phyloP scores from a whole-genome alignment of 768 basidiomycete species.

The Mycena albidolilacea region DNA sequence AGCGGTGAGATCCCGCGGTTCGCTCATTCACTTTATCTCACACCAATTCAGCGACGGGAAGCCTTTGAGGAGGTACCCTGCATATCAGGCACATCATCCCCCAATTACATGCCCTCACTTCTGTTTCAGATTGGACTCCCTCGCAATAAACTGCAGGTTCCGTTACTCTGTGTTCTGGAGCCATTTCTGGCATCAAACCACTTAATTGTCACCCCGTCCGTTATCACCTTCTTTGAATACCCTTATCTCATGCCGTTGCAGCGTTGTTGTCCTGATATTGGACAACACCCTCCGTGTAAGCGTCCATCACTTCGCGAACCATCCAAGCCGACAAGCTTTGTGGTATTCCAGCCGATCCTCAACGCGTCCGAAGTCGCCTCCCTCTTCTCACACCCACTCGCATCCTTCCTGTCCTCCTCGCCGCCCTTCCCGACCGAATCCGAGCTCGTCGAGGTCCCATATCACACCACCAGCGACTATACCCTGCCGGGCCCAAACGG shows the following conservation, averaged over 20 bases:
- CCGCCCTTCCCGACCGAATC: conserved; percentile 71
- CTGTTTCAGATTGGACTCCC: conserved; percentile 84
- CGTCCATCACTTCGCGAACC: conserved; percentile 1
- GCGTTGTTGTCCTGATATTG: conserved; percentile 88
- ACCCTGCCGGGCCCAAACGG: conserved; percentile 59
- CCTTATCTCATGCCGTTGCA: conserved; percentile 45
- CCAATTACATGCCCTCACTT: background rate
- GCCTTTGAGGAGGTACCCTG: conserved; percentile 87
- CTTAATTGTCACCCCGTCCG: conserved; percentile 89
- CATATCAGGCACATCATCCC: background rate
- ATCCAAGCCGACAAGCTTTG: background rate
- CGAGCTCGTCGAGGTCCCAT: conserved; percentile 69
- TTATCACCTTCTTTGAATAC: conserved; percentile 29
- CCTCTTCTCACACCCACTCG: conserved; percentile 89
- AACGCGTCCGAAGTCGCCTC: conserved; percentile 84
- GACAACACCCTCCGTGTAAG: conserved; percentile 81
- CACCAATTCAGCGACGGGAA: conserved; percentile 75
- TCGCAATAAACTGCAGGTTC: conserved; percentile 75
- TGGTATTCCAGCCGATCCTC: conserved; percentile 73
- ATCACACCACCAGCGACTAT: conserved; percentile 76
- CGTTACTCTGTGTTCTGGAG: conserved; percentile 83
- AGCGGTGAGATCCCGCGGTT: conserved; percentile 14
- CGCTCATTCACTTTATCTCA: background rate
- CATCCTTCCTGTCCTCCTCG: conserved; percentile 75
- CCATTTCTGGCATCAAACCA: conserved; percentile 82